Evolutionary conservation across 2,329 filamentous ascomycete species (phyloP).

Genomic region (Trichoderma cornu-damae): DNA sequence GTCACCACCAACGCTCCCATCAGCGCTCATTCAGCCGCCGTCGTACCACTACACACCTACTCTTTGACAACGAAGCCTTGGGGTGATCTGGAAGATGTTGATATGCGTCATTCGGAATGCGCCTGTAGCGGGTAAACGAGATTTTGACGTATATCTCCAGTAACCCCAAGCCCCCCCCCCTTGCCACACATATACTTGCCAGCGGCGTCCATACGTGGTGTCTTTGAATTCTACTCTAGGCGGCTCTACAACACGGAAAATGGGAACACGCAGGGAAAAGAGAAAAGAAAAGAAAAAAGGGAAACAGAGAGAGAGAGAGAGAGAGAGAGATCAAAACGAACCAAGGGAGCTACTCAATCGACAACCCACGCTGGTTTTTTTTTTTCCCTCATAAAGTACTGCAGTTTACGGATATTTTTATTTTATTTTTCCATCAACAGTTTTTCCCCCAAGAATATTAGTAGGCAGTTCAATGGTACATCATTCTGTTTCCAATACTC

Average conservation of each 20-base stretch:
- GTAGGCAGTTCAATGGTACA: too few relatives aligned
- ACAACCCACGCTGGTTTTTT: too few relatives aligned
- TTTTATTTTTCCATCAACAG: too few relatives aligned
- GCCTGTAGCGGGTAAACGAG: neutral
- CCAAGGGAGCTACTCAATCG: too few relatives aligned
- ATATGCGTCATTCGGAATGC: neutral
- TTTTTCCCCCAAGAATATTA: too few relatives aligned
- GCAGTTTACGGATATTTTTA: too few relatives aligned
- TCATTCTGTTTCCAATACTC: too few relatives aligned
- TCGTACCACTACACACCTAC: neutral
- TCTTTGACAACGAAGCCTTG: neutral
- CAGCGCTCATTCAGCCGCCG: neutral
- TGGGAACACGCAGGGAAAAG: neutral
- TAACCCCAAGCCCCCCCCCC: neutral
- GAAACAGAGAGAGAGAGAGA: too few relatives aligned
- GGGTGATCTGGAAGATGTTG: neutral
- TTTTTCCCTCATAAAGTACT: too few relatives aligned
- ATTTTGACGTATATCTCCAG: too few relatives aligned
- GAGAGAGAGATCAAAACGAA: too few relatives aligned
- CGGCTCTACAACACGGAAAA: neutral
- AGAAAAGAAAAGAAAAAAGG: too few relatives aligned
- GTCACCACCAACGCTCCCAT: neutral
- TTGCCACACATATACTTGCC: neutral
- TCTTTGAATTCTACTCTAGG: neutral
- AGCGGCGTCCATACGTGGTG: neutral